Evolutionary conservation across 305 asterid species (phyloP).

Genomic region (Ajuga reptans): DNA sequence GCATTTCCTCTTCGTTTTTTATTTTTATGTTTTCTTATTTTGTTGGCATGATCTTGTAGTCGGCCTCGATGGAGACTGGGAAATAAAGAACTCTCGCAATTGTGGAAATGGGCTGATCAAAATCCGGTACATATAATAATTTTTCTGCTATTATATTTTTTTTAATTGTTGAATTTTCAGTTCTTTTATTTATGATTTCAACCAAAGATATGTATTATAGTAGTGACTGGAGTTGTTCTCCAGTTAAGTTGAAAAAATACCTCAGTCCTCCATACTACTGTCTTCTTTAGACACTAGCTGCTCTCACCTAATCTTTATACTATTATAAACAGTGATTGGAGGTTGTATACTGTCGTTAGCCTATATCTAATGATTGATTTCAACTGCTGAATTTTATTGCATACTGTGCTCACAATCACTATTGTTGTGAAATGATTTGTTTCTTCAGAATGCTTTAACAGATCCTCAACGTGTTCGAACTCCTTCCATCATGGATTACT

Average conservation of each 20-base stretch:
- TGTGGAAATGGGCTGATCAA: slow-evolving; percentile 98
- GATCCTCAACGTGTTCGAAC: slow-evolving; percentile 82
- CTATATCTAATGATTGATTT: background rate
- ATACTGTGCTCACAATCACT: background rate
- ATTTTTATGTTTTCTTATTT: background rate
- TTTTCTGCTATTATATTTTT: slow-evolving; percentile 7
- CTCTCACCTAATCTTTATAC: background rate
- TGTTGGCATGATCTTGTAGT: slow-evolving; percentile 36
- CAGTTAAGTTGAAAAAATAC: background rate
- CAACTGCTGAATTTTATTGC: background rate
- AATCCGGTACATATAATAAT: slow-evolving; percentile 59
- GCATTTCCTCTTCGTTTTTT: background rate
- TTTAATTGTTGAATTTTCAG: background rate
- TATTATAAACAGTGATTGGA: background rate
- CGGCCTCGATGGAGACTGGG: slow-evolving; percentile 95
- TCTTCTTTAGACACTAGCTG: background rate
- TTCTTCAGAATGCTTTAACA: slow-evolving; percentile 71
- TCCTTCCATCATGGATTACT: slow-evolving; percentile 75
- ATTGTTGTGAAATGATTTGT: slow-evolving; percentile 12
- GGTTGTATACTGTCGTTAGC: too few relatives aligned
- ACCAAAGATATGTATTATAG: background rate
- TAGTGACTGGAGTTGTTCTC: background rate
- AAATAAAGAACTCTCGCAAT: slow-evolving; percentile 81
- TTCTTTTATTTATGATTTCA: background rate
- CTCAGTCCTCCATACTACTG: background rate